Evolutionary conservation across 768 basidiomycete genomes (phyloP).

Genomic region (Mycena galopus): DNA sequence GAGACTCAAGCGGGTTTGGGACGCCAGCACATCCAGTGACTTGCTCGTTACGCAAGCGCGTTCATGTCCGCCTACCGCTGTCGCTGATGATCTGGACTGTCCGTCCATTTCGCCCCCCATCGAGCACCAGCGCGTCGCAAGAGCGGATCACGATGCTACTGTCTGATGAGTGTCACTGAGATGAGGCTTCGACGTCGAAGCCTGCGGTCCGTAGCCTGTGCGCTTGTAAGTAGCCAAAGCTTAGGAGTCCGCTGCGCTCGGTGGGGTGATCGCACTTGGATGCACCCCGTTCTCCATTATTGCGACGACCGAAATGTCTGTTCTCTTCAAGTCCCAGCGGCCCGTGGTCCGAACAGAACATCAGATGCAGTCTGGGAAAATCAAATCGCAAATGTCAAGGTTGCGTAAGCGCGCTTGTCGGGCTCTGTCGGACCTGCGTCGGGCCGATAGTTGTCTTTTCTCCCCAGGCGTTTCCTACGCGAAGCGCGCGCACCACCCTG

Average conservation of each 20-base stretch:
- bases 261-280: not conserved
- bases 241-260: slow-evolving; percentile 5
- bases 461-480: slow-evolving; percentile 4
- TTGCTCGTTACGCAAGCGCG: not conserved
- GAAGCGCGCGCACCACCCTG: slow-evolving; percentile 11
- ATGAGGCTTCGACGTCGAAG: not conserved
- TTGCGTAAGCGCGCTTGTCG: not conserved
- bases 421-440: slow-evolving; percentile 7
- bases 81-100: not conserved
- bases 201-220: not conserved
- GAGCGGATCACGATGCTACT: not conserved
- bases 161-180: too few relatives aligned
- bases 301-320: not conserved
- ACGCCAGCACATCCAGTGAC: not conserved
- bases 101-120: not conserved
- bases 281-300: not conserved
- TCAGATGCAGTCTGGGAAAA: slow-evolving; percentile 1
- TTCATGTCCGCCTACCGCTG: slow-evolving; percentile 6
- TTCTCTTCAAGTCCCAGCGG: not conserved
- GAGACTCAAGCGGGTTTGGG: not conserved
- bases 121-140: not conserved
- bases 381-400: not conserved
- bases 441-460: slow-evolving; percentile 2
- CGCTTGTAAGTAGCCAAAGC: slow-evolving; percentile 2
- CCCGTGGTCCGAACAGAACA: slow-evolving; percentile 3